Base-by-base conservation (phyloP, 306 rosid species). In the Vicia villosa region DNA sequence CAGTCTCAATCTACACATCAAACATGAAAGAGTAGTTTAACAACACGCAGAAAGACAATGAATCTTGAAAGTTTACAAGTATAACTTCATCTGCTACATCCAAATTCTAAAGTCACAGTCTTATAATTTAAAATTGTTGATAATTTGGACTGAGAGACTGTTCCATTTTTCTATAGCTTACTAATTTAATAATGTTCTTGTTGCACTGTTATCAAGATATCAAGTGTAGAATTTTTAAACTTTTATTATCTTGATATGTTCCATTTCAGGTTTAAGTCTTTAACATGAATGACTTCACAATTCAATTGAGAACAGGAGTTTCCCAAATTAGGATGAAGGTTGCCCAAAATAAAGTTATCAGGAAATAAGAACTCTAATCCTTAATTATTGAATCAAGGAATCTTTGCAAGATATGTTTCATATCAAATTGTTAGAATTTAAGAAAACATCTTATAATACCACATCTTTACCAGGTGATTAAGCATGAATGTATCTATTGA, bases 201-300 rank as follows among this genome's bases (percentile, higher is more conserved):
- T 45, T 10, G 56, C 41, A 22, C 14, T 36, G 32, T 55, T 21
- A 65, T 55, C n/a, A 74, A 73, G 56, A 63, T 32, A 21, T 24
- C 34, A 6, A 22, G 26, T 22, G 3, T 50, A 49, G 54, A 73
- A 14, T 24, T 24, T 34, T 61, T 19, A 45, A 43, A 34, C 61
- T 47, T 10, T 46, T 14, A 34, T 37, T 1, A 70, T 38, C 12
- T 38, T 38, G 43, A 38, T 38, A 38, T 38, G 30, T 42, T 57
- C 30, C 74, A 70, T 26, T 26, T 70, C 74, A 69, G 38, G 65
- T 24, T 37, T 9, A 43, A 41, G 34, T 54, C 47, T 42, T 17
- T 22, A 38, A 38, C 43, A 38, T 20, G 32, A 72, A 19, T 60
- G 69, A 46, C 43, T 46, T 37, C 28, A 36, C 69, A 50, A 32